phyloP scores from a whole-genome alignment of 495 filamentous ascomycete genomes.

The Podospora pseudocomata region DNA sequence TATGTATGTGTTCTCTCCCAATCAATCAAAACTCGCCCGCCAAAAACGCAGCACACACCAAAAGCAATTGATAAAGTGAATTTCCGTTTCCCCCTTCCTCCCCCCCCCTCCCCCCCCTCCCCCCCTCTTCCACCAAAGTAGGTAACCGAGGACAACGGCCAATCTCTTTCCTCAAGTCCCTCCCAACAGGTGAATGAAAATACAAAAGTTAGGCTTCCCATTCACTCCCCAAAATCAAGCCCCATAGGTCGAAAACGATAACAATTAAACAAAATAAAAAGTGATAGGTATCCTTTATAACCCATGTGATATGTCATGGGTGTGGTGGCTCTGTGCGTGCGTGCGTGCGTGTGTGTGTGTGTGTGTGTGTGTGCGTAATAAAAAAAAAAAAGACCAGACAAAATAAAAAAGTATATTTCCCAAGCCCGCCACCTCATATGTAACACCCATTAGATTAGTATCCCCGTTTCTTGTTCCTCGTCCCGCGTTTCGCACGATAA shows the following conservation, averaged over 20 bases:
- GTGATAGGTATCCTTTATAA: neutral
- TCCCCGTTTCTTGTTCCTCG: neutral
- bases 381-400: neutral
- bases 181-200: neutral
- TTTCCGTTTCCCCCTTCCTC: neutral
- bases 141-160: neutral
- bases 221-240: neutral
- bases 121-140: neutral
- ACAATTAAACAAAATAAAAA: neutral
- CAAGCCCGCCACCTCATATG: neutral
- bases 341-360: neutral
- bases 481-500: neutral
- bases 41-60: neutral
- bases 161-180: neutral
- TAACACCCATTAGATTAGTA: constrained; percentile 5
- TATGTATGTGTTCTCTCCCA: neutral
- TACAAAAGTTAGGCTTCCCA: neutral
- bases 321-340: neutral
- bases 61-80: neutral
- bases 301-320: neutral
- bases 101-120: too few species aligned
- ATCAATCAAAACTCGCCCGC: neutral
- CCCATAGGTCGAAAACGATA: neutral
- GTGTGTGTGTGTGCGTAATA: too few species aligned
- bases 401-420: neutral